Base-by-base conservation (phyloP, 2,329 filamentous ascomycete genomes). In the Byssothecium circinans region DNA sequence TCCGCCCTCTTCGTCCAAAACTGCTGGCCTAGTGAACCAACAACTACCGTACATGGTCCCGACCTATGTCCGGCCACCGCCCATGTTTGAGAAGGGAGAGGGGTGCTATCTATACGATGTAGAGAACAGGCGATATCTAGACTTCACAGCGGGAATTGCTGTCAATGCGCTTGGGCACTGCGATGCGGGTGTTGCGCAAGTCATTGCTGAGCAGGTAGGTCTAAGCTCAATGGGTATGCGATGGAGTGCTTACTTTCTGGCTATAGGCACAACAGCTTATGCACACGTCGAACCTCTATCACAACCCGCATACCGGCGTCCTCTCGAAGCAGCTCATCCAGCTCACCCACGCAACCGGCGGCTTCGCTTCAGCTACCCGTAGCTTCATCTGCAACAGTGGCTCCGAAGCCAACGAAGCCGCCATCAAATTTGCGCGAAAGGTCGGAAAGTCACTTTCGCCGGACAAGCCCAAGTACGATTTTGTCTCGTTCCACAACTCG, bases 301-400 rank as follows among this genome's bases (percentile, higher is more conserved):
- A 96, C 75, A 99, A 97, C 74, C 87, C 87, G 2, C 96, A 94
- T 89, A 96, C 89, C 1, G 92, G 92, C 25, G 84, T 87, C 2
- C 83, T 99, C 43, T 96, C 90, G 53, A 86, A 94, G 71, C 78
- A 91, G 19, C 81, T 99, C 19, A 83, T 99, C 27, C 82, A 92
- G 61, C 86, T 87, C 72, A 99, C 94, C 0, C 73, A 81, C 44
- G 83, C 86, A 61, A 85, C 87, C 0, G 90, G 90, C 33, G 88
- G 81, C 56, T 96, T 97, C 87, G 83, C 87, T 59, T 83, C 87
- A 64, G 90, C 87, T 15, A 78, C 81, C 17, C 83, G 88, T 47
- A 90, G 89, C 2, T 99, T 99, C 68, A 82, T 99, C 57, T 96
- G 90, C 78, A 99, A 99, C 76, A 96, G 91, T 3, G 94, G 94